Evolutionary conservation across 441 rosid species (phyloP).

Genomic region (Gossypium trilobum): DNA sequence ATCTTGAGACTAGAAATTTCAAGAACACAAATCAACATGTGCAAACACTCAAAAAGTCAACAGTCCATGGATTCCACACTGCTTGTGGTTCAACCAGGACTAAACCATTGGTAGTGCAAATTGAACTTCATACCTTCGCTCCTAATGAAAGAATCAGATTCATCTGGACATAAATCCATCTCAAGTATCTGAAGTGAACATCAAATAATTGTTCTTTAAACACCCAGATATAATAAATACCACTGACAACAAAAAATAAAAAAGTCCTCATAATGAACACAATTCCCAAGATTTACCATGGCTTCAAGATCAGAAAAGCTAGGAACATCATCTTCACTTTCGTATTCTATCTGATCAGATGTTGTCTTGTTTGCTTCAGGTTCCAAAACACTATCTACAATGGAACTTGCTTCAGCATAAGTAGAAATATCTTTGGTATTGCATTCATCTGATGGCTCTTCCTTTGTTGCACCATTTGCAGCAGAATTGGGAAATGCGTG

Average conservation of each 20-base stretch:
- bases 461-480: conserved; percentile 13
- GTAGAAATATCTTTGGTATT: conserved; percentile 11
- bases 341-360: conserved; percentile 21
- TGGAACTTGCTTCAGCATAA: conserved; percentile 22
- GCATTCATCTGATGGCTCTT: conserved; percentile 21
- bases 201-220: conserved; percentile 6
- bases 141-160: conserved; percentile 20
- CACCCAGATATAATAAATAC: background rate
- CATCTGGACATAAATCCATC: conserved; percentile 41
- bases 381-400: conserved; percentile 12
- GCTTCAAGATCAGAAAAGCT: conserved; percentile 38
- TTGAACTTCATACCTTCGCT: conserved; percentile 26
- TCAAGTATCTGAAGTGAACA: conserved; percentile 31
- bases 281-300: conserved; percentile 28
- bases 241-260: background rate
- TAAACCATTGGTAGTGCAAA: background rate
- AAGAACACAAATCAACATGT: conserved; percentile 8
- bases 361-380: conserved; percentile 20
- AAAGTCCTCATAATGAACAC: background rate
- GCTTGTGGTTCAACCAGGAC: conserved; percentile 11
- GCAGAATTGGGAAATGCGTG: conserved; percentile 14
- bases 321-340: conserved; percentile 30
- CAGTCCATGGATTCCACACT: background rate
- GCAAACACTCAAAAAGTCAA: background rate
- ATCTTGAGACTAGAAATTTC: conserved; percentile 32